Conservation (phyloP, 1,284 basidiomycete species). For the Melampsora americana region DNA sequence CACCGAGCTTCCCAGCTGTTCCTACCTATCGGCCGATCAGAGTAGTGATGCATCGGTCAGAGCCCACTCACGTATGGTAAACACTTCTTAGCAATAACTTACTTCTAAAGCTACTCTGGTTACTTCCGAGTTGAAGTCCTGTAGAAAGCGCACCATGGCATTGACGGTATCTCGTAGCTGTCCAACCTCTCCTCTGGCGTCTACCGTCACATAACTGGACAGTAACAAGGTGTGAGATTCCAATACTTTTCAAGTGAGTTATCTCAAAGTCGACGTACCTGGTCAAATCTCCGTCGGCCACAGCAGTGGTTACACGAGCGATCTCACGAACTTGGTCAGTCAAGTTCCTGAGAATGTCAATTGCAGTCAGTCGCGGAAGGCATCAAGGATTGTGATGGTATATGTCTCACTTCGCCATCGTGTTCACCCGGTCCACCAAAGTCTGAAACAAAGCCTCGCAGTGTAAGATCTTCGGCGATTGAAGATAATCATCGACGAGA, state of each 20-base stretch:
- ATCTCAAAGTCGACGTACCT: constrained; percentile 3
- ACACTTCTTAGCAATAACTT: not conserved
- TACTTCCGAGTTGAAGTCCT: constrained; percentile 41
- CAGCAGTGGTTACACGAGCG: constrained; percentile 35
- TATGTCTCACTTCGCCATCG: constrained; percentile 38
- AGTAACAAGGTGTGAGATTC: not conserved
- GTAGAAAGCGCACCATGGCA: constrained; percentile 43
- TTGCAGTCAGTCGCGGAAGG: constrained; percentile 1
- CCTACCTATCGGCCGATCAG: constrained; percentile 58
- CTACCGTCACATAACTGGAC: constrained; percentile 36
- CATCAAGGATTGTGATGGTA: not conserved
- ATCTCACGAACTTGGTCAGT: constrained; percentile 44
- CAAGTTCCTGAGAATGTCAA: constrained; percentile 17
- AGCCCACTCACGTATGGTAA: not conserved
- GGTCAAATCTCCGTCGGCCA: constrained; percentile 44
- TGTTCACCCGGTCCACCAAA: constrained; percentile 41
- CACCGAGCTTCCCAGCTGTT: constrained; percentile 85
- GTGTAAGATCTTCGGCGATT: too few relatives aligned
- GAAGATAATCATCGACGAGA: too few relatives aligned
- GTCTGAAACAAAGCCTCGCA: constrained; percentile 24
- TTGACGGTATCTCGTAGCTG: constrained; percentile 41
- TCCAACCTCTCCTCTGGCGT: constrained; percentile 37
- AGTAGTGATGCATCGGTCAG: not conserved
- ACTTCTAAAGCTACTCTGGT: constrained; percentile 42
- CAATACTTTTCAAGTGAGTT: not conserved